phyloP scores from a whole-genome alignment of 306 rosid species.

The Cicer judaicum region DNA sequence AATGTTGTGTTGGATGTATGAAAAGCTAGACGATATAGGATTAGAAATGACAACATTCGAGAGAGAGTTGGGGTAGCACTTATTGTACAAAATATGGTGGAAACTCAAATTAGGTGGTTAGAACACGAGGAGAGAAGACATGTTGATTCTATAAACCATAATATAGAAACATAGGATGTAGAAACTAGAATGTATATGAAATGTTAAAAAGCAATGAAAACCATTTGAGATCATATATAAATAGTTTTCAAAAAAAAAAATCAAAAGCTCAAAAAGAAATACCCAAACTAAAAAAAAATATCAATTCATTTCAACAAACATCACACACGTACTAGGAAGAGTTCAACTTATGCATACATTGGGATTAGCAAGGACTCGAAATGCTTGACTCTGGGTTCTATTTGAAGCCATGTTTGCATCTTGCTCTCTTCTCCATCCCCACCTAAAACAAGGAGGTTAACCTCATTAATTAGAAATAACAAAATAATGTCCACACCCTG shows the following conservation, averaged over 20 bases:
- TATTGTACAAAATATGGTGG: too few species aligned
- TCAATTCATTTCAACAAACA: slow-evolving; percentile 22
- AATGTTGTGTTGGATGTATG: too few species aligned
- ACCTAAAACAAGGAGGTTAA: slow-evolving; percentile 56
- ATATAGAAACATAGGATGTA: slow-evolving; percentile 1
- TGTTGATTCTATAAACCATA: not conserved
- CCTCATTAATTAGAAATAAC: slow-evolving; percentile 39
- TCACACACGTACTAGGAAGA: slow-evolving; percentile 40
- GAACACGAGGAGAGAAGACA: too few species aligned
- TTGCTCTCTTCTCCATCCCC: slow-evolving; percentile 69
- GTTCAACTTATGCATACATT: slow-evolving; percentile 65
- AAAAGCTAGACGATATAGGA: too few species aligned
- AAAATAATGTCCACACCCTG: slow-evolving; percentile 27
- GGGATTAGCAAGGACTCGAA: slow-evolving; percentile 70
- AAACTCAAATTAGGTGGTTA: too few species aligned
- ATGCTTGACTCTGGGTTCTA: slow-evolving; percentile 68
- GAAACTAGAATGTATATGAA: not conserved
- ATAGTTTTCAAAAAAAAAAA: slow-evolving; percentile 9
- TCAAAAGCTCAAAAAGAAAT: slow-evolving; percentile 28
- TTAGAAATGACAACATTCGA: too few species aligned
- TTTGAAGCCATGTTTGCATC: slow-evolving; percentile 52
- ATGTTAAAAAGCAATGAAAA: slow-evolving; percentile 16
- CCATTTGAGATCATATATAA: slow-evolving; percentile 2
- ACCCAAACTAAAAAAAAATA: slow-evolving; percentile 9
- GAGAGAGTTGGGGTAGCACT: too few species aligned